Base-by-base conservation (phyloP, 2,329 filamentous ascomycete genomes). In the Colletotrichum trifolii region DNA sequence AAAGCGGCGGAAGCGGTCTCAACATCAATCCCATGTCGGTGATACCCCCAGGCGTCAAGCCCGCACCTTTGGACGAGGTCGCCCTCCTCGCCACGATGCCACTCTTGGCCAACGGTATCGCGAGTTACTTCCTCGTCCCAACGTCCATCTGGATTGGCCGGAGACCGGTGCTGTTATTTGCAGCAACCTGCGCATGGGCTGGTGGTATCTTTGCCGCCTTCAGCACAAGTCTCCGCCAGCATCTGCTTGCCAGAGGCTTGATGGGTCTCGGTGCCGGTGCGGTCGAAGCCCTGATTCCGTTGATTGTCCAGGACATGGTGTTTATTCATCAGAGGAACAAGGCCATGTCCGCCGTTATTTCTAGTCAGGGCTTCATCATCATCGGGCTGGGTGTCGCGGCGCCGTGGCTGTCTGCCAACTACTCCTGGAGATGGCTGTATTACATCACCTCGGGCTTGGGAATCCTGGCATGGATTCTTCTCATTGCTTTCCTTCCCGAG, bases 251-350 rank as follows among this genome's bases (percentile, higher is more conserved):
- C 1, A 66, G 76, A 9, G 71, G 68, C 6, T 40, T 78, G 8
- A 71, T 77, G 65, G 77, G 75, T 0, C 61, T 79, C 4, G 77
- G 76, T 0, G 75, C 74, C 1, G 76, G 76, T 3, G 72, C 76
- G 0, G 73, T 75, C 9, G 75, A 77, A 56, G 75, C 76, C 0
- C 61, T 79, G 13, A 72, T 79, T 4, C 77, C 77, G 2, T 71
- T 79, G 8, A 74, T 79, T 43, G 72, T 77, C 1, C 76, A 78
- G 68, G 77, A 79, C 40, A 71, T 79, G 46, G 73, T 77, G 17
- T 79, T 79, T 34, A 72, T 78, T 13, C 76, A 79, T 57, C 72
- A 79, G 70, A 72, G 77, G 4, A 76, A 75, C 65, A 69, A 69
- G 55, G 76, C 72, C 6, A 71, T 77, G 58, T 74, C 76, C 7